Conservation (phyloP, 495 filamentous ascomycete species). For the Penicillium coffeae region DNA sequence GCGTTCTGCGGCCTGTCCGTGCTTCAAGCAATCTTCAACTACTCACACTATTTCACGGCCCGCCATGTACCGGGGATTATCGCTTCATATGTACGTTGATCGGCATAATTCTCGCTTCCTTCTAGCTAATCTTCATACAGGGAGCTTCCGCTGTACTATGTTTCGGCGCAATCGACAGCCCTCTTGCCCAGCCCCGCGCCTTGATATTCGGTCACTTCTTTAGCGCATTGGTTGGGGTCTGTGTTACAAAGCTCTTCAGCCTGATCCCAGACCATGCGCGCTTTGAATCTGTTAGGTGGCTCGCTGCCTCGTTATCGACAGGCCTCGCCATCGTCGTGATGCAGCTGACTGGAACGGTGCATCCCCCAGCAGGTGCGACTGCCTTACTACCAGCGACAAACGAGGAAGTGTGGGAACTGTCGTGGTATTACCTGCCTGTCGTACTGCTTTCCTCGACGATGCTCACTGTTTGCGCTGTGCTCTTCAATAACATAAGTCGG, state of each 20-base stretch:
- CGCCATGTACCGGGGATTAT: conserved; percentile 32
- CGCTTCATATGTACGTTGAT: conserved; percentile 30
- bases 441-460: conserved; percentile 59
- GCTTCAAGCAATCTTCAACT: conserved; percentile 31
- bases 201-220: conserved; percentile 65
- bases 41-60: conserved; percentile 26
- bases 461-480: conserved; percentile 56
- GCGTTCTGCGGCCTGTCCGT: conserved; percentile 34
- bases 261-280: conserved; percentile 38
- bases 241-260: conserved; percentile 65
- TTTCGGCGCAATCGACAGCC: conserved; percentile 64
- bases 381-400: conserved; percentile 68
- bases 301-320: conserved; percentile 63
- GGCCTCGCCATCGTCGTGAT: conserved; percentile 63
- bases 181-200: conserved; percentile 73
- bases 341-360: conserved; percentile 68
- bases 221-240: conserved; percentile 58
- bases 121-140: conserved; percentile 27
- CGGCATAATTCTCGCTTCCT: not conserved
- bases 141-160: conserved; percentile 69
- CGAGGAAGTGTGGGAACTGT: conserved; percentile 50
- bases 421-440: conserved; percentile 65
- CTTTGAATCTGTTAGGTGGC: conserved; percentile 57
- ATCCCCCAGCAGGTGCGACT: conserved; percentile 82
- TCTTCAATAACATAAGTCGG: conserved; percentile 71